phyloP scores from a whole-genome alignment of 1,284 basidiomycete genomes.

The Malassezia furfur region DNA sequence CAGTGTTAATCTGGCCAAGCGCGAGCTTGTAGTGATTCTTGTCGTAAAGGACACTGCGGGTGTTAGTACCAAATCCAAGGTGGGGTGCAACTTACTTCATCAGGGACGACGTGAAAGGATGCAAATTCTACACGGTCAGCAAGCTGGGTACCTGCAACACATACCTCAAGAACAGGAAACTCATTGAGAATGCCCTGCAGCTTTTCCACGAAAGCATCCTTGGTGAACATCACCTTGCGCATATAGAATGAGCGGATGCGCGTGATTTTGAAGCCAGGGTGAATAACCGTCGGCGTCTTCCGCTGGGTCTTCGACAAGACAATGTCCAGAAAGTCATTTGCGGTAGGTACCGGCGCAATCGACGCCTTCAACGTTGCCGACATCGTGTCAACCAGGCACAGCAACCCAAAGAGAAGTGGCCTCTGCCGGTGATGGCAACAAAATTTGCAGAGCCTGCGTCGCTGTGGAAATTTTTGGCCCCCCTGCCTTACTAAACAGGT shows the following conservation, averaged over 20 bases:
- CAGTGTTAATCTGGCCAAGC: slow-evolving; percentile 47
- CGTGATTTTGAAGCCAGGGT: slow-evolving; percentile 87
- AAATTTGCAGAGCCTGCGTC: neutral
- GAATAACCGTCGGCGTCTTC: slow-evolving; percentile 82
- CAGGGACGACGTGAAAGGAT: slow-evolving; percentile 45
- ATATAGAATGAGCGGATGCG: slow-evolving; percentile 85
- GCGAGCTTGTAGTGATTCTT: slow-evolving; percentile 49
- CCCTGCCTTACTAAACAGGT: neutral
- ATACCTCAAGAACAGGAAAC: slow-evolving; percentile 90
- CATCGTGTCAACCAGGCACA: slow-evolving; percentile 8
- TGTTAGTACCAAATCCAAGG: neutral
- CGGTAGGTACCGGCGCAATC: slow-evolving; percentile 93
- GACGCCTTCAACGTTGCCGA: slow-evolving; percentile 38
- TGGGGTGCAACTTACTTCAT: slow-evolving; percentile 27
- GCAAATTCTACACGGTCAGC: slow-evolving; percentile 31
- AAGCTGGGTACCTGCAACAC: slow-evolving; percentile 12
- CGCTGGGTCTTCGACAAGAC: slow-evolving; percentile 86
- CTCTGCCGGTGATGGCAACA: too few relatives aligned
- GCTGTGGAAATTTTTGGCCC: neutral
- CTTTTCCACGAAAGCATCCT: slow-evolving; percentile 95
- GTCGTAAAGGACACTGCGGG: slow-evolving; percentile 40
- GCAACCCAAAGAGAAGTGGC: neutral
- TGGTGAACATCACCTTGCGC: slow-evolving; percentile 99
- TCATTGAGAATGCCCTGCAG: slow-evolving; percentile 83
- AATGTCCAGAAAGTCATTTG: slow-evolving; percentile 88